Evolutionary conservation across 371 early-diverging fungal genomes (phyloP).

Genomic region (Circinella minor): DNA sequence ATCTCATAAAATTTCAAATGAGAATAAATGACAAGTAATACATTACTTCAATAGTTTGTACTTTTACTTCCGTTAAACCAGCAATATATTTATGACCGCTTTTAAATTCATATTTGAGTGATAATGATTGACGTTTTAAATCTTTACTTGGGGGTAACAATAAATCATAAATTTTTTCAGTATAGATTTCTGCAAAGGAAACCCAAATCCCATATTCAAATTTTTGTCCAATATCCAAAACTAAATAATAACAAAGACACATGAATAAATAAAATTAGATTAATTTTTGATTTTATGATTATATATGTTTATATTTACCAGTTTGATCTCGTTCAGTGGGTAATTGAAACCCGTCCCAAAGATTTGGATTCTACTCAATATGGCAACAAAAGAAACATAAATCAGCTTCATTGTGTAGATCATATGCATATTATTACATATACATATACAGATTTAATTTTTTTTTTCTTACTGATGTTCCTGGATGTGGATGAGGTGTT

Average conservation of each 20-base stretch:
- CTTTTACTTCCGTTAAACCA: constrained; percentile 63
- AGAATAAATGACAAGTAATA: too few relatives aligned
- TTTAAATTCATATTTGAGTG: constrained; percentile 60
- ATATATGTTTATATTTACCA: constrained; percentile 5
- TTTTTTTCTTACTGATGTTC: constrained; percentile 20
- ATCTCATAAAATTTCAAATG: too few relatives aligned
- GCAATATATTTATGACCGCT: constrained; percentile 64
- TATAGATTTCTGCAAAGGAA: constrained; percentile 85
- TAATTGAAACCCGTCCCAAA: constrained; percentile 21
- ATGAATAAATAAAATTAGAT: background rate
- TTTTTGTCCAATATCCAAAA: constrained; percentile 42
- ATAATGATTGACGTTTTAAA: constrained; percentile 49
- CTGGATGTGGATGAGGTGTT: constrained; percentile 17
- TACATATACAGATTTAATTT: background rate
- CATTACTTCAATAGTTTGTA: constrained; percentile 50
- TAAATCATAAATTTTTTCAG: constrained; percentile 85
- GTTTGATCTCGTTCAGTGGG: constrained; percentile 22
- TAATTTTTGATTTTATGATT: background rate
- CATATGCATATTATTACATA: background rate
- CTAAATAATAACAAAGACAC: constrained; percentile 14
- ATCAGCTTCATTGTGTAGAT: background rate
- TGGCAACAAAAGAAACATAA: background rate
- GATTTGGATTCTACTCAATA: constrained; percentile 22
- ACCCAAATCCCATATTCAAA: constrained; percentile 76
- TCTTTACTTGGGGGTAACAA: constrained; percentile 51